Conservation (phyloP, 2,329 filamentous ascomycete genomes). For the Chaetomium olivaceum region DNA sequence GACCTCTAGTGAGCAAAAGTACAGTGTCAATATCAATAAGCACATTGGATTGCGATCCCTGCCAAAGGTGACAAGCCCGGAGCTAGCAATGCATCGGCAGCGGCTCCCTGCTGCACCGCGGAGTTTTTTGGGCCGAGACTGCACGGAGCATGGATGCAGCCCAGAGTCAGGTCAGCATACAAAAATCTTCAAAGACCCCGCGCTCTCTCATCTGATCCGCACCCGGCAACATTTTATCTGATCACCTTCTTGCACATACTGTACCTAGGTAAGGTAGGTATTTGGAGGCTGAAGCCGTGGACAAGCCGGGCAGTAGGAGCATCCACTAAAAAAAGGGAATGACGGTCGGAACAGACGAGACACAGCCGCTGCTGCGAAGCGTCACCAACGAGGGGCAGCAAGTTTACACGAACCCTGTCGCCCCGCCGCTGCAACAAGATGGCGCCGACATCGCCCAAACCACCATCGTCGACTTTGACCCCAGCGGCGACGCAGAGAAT, state of each 20-base stretch:
- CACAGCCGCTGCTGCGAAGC: conserved; percentile 27
- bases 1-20: neutral
- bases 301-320: neutral
- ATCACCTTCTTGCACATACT: neutral
- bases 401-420: conserved; percentile 13
- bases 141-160: too few relatives aligned
- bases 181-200: neutral
- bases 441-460: conserved; percentile 5
- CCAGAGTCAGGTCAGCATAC: too few relatives aligned
- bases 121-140: neutral
- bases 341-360: conserved; percentile 24
- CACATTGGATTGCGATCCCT: neutral
- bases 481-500: conserved; percentile 50
- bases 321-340: conserved; percentile 5
- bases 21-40: neutral
- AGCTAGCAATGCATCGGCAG: neutral
- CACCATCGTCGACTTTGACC: conserved; percentile 46
- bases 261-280: too few relatives aligned
- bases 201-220: neutral
- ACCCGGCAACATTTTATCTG: neutral
- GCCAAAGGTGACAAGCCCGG: neutral
- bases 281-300: neutral
- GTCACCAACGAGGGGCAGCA: conserved; percentile 25
- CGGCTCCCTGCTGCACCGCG: neutral
- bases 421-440: neutral